Evolutionary conservation across 225 moss, liverwort and hornwort species (phyloP).

Genomic region (Polytrichum formosum): DNA sequence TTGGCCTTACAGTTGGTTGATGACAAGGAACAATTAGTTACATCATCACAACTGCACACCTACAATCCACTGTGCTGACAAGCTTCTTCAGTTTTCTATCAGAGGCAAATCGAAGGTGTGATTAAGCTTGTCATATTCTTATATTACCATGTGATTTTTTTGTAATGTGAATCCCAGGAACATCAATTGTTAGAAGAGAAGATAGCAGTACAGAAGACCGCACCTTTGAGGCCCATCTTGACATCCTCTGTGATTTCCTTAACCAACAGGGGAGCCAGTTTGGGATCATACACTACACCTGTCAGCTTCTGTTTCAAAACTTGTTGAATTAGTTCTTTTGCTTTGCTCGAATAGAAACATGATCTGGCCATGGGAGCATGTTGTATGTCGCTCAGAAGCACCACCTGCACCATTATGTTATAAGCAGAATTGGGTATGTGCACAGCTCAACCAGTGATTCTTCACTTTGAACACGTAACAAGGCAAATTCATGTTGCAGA

Average conservation of each 20-base stretch:
- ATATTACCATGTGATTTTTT: no score
- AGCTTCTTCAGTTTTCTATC: no score
- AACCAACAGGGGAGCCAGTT: slow-evolving; percentile 40
- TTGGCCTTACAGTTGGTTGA: no score
- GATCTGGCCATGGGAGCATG: slow-evolving; percentile 30
- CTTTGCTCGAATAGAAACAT: slow-evolving; percentile 40
- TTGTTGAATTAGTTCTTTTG: slow-evolving; percentile 44
- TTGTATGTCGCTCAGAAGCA: slow-evolving; percentile 34
- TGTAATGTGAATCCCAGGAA: no score
- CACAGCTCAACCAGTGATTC: no score
- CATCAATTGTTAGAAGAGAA: no score
- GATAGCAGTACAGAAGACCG: background rate
- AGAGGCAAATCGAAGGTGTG: no score
- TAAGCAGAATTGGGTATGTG: background rate
- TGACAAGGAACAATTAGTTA: no score
- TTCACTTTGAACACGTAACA: background rate
- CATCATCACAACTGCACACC: no score
- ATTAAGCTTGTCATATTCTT: no score
- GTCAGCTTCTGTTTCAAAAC: slow-evolving; percentile 46
- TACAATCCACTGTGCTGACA: no score
- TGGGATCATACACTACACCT: slow-evolving; percentile 44
- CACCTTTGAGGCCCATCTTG: slow-evolving; percentile 43
- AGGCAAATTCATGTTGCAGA: background rate
- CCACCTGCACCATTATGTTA: slow-evolving; percentile 13
- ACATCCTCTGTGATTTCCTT: slow-evolving; percentile 52